Evolutionary conservation across 2,329 filamentous ascomycete genomes (phyloP).

Genomic region (Trichoderma simmonsii): DNA sequence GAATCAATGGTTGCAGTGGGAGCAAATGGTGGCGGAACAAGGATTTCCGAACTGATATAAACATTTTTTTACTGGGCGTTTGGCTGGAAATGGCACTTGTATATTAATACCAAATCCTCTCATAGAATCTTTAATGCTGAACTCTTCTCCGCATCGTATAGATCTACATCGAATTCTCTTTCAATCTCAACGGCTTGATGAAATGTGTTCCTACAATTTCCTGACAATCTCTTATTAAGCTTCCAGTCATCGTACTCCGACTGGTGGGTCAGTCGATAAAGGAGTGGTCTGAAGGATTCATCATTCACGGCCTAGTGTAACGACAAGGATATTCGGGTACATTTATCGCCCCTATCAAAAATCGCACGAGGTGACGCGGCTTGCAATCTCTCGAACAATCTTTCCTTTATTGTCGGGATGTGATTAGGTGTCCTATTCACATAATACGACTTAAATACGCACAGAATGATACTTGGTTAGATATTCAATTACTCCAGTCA

Average conservation of each 20-base stretch:
- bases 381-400: background rate
- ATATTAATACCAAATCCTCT: background rate
- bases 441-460: background rate
- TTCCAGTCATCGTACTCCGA: background rate
- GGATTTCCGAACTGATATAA: background rate
- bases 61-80: background rate
- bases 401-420: background rate
- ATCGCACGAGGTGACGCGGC: background rate
- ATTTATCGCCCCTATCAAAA: background rate
- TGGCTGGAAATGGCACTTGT: background rate
- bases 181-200: too few species aligned
- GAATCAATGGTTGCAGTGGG: slow-evolving; percentile 6
- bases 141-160: too few species aligned
- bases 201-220: too few species aligned
- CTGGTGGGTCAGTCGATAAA: background rate
- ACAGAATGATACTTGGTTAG: background rate
- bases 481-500: background rate
- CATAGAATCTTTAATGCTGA: background rate
- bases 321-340: background rate
- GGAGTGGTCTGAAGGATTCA: background rate
- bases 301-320: background rate
- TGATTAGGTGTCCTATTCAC: background rate
- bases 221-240: too few species aligned
- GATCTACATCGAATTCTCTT: too few species aligned
- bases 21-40: slow-evolving; percentile 2